Evolutionary conservation across 2,329 filamentous ascomycete genomes (phyloP).

Genomic region (Alternaria sp.): DNA sequence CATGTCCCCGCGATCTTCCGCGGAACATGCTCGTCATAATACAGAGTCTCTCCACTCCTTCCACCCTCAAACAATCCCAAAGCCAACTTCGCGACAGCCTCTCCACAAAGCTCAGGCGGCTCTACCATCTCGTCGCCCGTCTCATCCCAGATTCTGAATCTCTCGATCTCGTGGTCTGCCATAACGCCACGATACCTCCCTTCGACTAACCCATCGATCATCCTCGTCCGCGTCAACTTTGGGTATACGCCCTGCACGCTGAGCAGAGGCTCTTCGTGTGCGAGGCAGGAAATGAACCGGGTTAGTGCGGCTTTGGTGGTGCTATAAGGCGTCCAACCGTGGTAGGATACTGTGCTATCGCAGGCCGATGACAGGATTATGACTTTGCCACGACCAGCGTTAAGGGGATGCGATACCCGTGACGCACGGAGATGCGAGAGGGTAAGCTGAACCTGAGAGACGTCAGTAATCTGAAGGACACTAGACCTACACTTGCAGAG

Average conservation of each 20-base stretch:
- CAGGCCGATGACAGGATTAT: slow-evolving; percentile 36
- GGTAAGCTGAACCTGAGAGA: slow-evolving; percentile 28
- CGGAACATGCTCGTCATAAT: slow-evolving; percentile 41
- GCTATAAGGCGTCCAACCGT: slow-evolving; percentile 39
- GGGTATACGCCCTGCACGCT: slow-evolving; percentile 39
- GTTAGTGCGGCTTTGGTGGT: slow-evolving; percentile 39
- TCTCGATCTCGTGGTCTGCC: slow-evolving; percentile 42
- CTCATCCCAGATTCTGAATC: slow-evolving; percentile 35
- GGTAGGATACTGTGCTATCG: slow-evolving; percentile 32
- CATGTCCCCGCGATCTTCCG: slow-evolving; percentile 28
- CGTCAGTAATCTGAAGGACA: neutral
- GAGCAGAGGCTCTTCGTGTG: slow-evolving; percentile 36
- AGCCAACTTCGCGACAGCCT: slow-evolving; percentile 35
- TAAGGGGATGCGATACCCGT: slow-evolving; percentile 21
- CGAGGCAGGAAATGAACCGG: slow-evolving; percentile 36
- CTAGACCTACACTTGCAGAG: neutral
- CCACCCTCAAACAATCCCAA: slow-evolving; percentile 35
- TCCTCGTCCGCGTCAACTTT: slow-evolving; percentile 39
- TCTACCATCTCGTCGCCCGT: slow-evolving; percentile 39
- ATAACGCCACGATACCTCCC: slow-evolving; percentile 35
- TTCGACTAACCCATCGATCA: slow-evolving; percentile 33
- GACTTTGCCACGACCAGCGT: slow-evolving; percentile 31
- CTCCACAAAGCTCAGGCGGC: slow-evolving; percentile 35
- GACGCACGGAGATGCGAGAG: slow-evolving; percentile 33
- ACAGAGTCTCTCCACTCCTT: slow-evolving; percentile 33